These are phyloP conservation scores for Penicillium sp. DNA, from an alignment of 2,329 filamentous ascomycete species.

Conservation along the genomic window DNA sequence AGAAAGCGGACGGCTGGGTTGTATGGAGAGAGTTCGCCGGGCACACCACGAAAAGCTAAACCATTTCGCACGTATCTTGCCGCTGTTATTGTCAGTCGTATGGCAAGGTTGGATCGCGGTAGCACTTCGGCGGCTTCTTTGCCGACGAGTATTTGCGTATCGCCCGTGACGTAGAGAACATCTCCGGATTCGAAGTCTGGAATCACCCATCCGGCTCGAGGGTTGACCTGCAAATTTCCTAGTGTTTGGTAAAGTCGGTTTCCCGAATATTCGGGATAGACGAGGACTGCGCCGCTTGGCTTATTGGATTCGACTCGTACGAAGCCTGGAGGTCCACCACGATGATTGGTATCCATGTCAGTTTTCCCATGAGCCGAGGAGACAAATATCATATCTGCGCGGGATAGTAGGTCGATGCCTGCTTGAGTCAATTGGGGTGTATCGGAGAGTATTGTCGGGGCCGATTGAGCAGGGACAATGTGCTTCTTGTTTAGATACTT, in stretches of 20 bases:
- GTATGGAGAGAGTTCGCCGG: background rate
- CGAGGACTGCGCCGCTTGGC: slow-evolving; percentile 50
- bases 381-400: slow-evolving; percentile 61
- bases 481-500: slow-evolving; percentile 80
- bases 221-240: slow-evolving; percentile 70
- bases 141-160: slow-evolving; percentile 65
- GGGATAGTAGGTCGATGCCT: background rate
- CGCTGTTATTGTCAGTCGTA: slow-evolving; percentile 60
- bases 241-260: slow-evolving; percentile 78
- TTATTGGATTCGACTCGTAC: slow-evolving; percentile 65
- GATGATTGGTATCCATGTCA: slow-evolving; percentile 82
- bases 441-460: slow-evolving; percentile 53
- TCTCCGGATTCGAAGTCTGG: slow-evolving; percentile 73
- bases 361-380: slow-evolving; percentile 61
- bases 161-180: slow-evolving; percentile 71
- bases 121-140: slow-evolving; percentile 62
- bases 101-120: slow-evolving; percentile 69
- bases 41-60: slow-evolving; percentile 39
- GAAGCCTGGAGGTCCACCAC: slow-evolving; percentile 74
- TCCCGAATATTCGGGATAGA: slow-evolving; percentile 83
- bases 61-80: slow-evolving; percentile 64
- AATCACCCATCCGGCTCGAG: slow-evolving; percentile 67
- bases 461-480: slow-evolving; percentile 57
- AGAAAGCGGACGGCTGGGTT: background rate
- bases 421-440: background rate